Evolutionary conservation across 2,329 filamentous ascomycete species (phyloP).

Genomic region (Lachnellula occidentalis): DNA sequence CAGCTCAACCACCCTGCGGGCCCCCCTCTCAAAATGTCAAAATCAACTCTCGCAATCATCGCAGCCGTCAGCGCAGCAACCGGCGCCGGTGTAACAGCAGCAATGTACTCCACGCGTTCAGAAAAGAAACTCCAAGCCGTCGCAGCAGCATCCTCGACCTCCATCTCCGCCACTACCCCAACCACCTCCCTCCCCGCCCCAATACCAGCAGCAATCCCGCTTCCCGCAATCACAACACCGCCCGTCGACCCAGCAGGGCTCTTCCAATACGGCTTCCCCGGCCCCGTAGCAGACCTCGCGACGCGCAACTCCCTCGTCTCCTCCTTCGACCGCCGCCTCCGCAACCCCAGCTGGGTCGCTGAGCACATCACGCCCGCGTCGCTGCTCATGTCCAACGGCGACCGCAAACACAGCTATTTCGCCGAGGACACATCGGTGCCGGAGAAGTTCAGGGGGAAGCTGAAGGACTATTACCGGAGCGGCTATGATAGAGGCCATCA

Average conservation of each 20-base stretch:
- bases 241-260: constrained; percentile 70
- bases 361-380: constrained; percentile 95
- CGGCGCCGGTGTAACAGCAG: constrained; percentile 66
- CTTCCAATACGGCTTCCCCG: constrained; percentile 87
- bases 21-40: constrained; percentile 57
- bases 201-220: constrained; percentile 24
- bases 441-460: constrained; percentile 77
- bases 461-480: constrained; percentile 91
- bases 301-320: constrained; percentile 73
- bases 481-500: constrained; percentile 97
- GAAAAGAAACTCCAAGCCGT: constrained; percentile 38
- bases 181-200: constrained; percentile 26
- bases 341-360: constrained; percentile 91
- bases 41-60: constrained; percentile 68
- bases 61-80: constrained; percentile 71
- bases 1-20: background rate
- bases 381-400: constrained; percentile 66
- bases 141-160: constrained; percentile 23
- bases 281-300: constrained; percentile 79
- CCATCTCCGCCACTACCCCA: constrained; percentile 20
- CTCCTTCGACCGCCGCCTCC: constrained; percentile 80
- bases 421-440: constrained; percentile 76
- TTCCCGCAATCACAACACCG: constrained; percentile 30
- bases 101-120: constrained; percentile 57
- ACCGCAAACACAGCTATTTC: constrained; percentile 80